phyloP scores from a whole-genome alignment of 1,284 basidiomycete genomes.

The Leccinum insolens region DNA sequence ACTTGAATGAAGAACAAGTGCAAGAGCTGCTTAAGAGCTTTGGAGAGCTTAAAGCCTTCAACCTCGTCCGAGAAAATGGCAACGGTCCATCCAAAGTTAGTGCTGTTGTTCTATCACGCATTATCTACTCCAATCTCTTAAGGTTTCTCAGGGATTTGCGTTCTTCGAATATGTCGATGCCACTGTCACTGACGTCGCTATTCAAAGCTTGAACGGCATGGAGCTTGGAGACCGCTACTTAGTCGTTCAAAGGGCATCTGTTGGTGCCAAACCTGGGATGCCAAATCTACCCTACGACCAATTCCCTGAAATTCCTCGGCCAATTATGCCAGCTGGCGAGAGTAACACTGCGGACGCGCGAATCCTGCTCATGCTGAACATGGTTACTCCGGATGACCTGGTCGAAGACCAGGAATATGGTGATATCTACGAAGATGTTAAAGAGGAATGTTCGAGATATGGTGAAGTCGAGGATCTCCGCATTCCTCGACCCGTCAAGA shows the following conservation, averaged over 20 bases:
- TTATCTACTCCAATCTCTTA: conserved; percentile 13
- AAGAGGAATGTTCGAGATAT: conserved; percentile 87
- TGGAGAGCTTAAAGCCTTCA: conserved; percentile 97
- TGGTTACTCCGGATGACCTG: conserved; percentile 96
- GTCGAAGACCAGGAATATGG: conserved; percentile 90
- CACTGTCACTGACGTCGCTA: conserved; percentile 90
- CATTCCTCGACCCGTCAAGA: conserved; percentile 87
- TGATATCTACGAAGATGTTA: conserved; percentile 94
- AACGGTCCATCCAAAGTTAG: conserved; percentile 87
- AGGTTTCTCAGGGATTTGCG: conserved; percentile 80
- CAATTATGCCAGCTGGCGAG: conserved; percentile 82
- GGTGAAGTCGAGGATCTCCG: conserved; percentile 85
- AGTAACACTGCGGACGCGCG: conserved; percentile 62
- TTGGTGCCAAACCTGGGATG: conserved; percentile 79
- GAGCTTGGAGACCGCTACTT: conserved; percentile 96
- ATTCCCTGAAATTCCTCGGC: conserved; percentile 76
- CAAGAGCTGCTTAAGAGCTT: conserved; percentile 97
- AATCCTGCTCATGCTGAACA: conserved; percentile 97
- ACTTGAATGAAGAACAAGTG: conserved; percentile 97
- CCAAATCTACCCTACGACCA: conserved; percentile 69
- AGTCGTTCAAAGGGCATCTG: conserved; percentile 96
- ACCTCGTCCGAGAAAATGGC: conserved; percentile 93
- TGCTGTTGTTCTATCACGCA: background rate
- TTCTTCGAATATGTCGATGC: conserved; percentile 98
- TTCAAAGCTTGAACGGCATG: conserved; percentile 96